A percentile compares a stretch with the other conserved stretches of the same genome.
These are phyloP conservation scores for Myxozyma kluyveri DNA, from an alignment of 805 yeast species.

Conservation along the genomic window DNA sequence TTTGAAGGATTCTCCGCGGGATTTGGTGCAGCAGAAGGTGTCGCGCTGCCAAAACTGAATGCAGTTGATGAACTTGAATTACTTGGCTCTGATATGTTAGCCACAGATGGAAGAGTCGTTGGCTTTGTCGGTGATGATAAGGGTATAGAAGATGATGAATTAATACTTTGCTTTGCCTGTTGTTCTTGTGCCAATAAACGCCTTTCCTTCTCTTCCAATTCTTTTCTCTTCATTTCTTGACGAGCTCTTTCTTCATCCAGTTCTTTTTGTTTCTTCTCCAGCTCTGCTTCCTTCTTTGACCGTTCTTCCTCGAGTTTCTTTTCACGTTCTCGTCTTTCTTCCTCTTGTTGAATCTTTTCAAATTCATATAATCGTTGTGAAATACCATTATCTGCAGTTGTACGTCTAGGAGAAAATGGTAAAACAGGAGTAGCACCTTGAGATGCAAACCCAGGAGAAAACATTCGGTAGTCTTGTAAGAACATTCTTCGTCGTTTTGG, in stretches of 20 bases:
- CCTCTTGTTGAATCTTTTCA: slow-evolving; percentile 13
- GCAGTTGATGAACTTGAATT: slow-evolving; percentile 3
- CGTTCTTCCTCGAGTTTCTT: slow-evolving; percentile 11
- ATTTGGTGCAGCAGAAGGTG: too few species aligned
- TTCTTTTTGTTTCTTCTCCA: slow-evolving; percentile 17
- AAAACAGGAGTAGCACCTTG: slow-evolving; percentile 1
- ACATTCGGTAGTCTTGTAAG: slow-evolving; percentile 6
- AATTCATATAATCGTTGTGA: slow-evolving; percentile 19
- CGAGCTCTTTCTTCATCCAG: slow-evolving; percentile 15
- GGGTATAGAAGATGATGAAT: not conserved
- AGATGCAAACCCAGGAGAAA: not conserved
- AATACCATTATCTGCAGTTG: slow-evolving; percentile 23
- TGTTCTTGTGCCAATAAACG: not conserved
- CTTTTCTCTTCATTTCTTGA: slow-evolving; percentile 10
- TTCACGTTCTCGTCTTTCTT: slow-evolving; percentile 13
- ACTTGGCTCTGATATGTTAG: too few species aligned
- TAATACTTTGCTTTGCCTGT: not conserved
- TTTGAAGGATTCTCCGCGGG: too few species aligned
- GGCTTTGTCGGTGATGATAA: not conserved
- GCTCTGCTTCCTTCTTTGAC: slow-evolving; percentile 8
- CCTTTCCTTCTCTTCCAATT: slow-evolving; percentile 9
- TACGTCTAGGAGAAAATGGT: slow-evolving; percentile 6
- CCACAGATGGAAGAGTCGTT: not conserved
- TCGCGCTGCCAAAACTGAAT: slow-evolving; percentile 1
- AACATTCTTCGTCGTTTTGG: slow-evolving; percentile 14